phyloP scores from a whole-genome alignment of 306 rosid genomes.

The Vicia sativa region DNA sequence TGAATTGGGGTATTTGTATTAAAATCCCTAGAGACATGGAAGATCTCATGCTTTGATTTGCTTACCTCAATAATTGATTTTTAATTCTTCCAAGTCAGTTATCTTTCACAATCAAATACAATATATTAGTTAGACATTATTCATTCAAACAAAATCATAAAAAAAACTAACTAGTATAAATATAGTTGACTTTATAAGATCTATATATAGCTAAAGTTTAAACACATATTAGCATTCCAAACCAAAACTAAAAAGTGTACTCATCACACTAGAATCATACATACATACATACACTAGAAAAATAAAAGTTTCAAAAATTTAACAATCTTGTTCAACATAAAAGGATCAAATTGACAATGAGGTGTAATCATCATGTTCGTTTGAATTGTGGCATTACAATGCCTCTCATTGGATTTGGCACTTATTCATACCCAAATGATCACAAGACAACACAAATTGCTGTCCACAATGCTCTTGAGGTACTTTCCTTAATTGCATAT shows the following conservation, averaged over 20 bases:
- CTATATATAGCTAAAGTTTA: constrained; percentile 50
- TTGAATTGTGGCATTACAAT: constrained; percentile 77
- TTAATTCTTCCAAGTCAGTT: constrained; percentile 37
- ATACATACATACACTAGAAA: neutral
- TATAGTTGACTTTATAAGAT: constrained; percentile 45
- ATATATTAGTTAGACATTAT: constrained; percentile 20
- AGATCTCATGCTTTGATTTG: constrained; percentile 65
- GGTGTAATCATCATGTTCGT: constrained; percentile 56
- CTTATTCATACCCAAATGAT: constrained; percentile 72
- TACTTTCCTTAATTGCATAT: constrained; percentile 5
- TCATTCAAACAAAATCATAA: neutral
- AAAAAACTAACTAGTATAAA: constrained; percentile 9
- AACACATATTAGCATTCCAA: constrained; percentile 36
- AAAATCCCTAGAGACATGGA: constrained; percentile 76
- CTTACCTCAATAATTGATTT: constrained; percentile 45
- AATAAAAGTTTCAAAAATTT: neutral
- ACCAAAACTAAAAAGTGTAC: constrained; percentile 20
- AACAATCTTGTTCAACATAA: neutral
- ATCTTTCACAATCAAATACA: constrained; percentile 27
- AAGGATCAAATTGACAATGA: constrained; percentile 44
- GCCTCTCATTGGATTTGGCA: constrained; percentile 87
- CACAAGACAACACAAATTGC: constrained; percentile 62
- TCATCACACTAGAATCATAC: no score
- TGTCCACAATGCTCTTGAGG: constrained; percentile 78
- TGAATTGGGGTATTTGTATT: constrained; percentile 36